Base-by-base conservation (phyloP, 768 basidiomycete genomes). In the Fomitopsis serialis region DNA sequence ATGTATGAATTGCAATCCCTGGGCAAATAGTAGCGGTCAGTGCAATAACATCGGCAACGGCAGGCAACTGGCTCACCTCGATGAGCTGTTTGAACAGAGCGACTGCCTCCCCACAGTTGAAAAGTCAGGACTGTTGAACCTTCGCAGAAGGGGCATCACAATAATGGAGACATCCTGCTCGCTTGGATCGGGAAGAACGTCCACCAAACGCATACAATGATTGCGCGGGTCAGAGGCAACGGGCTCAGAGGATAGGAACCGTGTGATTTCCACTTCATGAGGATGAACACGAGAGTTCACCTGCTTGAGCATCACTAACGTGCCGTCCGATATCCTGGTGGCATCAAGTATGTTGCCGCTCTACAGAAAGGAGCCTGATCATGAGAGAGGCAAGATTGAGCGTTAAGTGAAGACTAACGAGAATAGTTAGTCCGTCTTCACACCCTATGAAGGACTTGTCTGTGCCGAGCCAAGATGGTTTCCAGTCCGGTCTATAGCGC, bases 1-100 rank as follows among this genome's bases (percentile, higher is more conserved):
- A 53, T 76, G 74, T 61, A 75, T 69, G 54, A 72, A 73, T 44
- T 64, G 56, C 2, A 74, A 50, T 0, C 71, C 70, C 72, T 72
- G 40, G 4, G 27, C 42, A 27, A 8, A 15, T 13, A 3, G 21
- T 37, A n/a, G 0, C 71, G 71, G 13, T 66, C 52, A 34, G 65
- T 44, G 6, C 15, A 40, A 51, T 52, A 65, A 5, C n/a, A 27
- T 1, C 65, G 61, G 13, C 70, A 42, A 11, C 57, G 29, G 11
- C 6, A 32, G 29, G 11, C 29, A 32, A 32, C 29, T 32, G 5
- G 29, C 69, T 65, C 21, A 66, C 72, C 58, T 71, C 66, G 19
- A 73, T 63, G 15, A 71, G 29, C 42, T 70, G 68, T 0, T 58
- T 44, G 23, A 70, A 57, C 42, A 65, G 72, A 6, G 65, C 67